These are phyloP conservation scores for Kalanchoe fedtschenkoi DNA, from an alignment of 164 flowering plant genomes.

Conservation along the genomic window DNA sequence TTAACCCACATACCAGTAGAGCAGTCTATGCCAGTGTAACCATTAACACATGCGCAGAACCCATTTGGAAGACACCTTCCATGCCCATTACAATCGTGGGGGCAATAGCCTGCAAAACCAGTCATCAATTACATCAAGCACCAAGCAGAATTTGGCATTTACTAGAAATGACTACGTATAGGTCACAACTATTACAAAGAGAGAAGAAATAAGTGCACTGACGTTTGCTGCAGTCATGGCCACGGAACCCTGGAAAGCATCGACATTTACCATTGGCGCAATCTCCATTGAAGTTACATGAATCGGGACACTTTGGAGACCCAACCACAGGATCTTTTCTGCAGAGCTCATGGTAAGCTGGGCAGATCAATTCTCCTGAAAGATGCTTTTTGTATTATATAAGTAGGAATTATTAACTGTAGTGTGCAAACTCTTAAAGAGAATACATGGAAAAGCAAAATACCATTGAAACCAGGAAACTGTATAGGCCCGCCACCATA, in stretches of 20 bases:
- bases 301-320: conserved; percentile 60
- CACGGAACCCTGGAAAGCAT: conserved; percentile 89
- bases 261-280: conserved; percentile 73
- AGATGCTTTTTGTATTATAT: not conserved
- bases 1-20: conserved; percentile 66
- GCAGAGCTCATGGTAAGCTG: conserved; percentile 88
- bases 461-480: conserved; percentile 89
- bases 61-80: conserved; percentile 75
- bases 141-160: not conserved
- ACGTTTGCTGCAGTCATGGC: conserved; percentile 84
- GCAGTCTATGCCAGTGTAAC: conserved; percentile 86
- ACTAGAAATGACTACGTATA: not conserved
- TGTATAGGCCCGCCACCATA: conserved; percentile 76
- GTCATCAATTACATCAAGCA: not conserved
- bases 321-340: conserved; percentile 23
- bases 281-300: conserved; percentile 83
- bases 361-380: conserved; percentile 80
- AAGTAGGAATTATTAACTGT: not conserved
- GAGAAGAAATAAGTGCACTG: conserved; percentile 18
- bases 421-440: not conserved
- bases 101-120: conserved; percentile 61
- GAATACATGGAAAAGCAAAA: conserved; percentile 2
- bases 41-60: conserved; percentile 68
- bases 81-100: conserved; percentile 61
- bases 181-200: not conserved